These are phyloP conservation scores for Arxiozyma slooffiae DNA, from an alignment of 1,139 yeast species.

Conservation along the genomic window DNA sequence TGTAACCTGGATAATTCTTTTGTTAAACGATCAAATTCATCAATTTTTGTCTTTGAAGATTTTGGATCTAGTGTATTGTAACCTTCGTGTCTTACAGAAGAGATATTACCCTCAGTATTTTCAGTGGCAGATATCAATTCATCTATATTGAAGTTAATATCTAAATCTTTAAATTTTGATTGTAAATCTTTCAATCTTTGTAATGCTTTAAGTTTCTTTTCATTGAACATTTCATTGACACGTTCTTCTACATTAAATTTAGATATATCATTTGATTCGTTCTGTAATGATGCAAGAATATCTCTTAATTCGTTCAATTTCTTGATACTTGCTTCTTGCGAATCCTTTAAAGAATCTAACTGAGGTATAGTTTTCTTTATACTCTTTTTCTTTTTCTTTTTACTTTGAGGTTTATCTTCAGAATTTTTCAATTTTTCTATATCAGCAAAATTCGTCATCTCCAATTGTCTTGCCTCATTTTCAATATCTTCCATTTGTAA, in stretches of 20 bases:
- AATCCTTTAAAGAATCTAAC: neutral
- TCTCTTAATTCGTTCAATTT: conserved; percentile 46
- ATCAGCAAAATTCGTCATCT: conserved; percentile 69
- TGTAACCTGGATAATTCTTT: conserved; percentile 27
- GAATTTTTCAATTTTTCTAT: conserved; percentile 20
- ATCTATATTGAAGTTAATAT: conserved; percentile 40
- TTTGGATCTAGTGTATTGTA: conserved; percentile 34
- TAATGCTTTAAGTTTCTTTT: conserved; percentile 54
- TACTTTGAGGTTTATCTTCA: conserved; percentile 13
- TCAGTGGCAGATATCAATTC: conserved; percentile 10
- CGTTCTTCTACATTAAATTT: conserved; percentile 45
- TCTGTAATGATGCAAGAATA: conserved; percentile 51
- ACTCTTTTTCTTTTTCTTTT: conserved; percentile 3
- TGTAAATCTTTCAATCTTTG: conserved; percentile 59
- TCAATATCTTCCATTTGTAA: conserved; percentile 83
- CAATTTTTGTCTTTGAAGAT: conserved; percentile 37
- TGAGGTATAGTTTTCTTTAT: neutral
- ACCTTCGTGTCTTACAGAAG: neutral
- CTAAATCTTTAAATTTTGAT: conserved; percentile 48
- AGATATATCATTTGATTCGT: conserved; percentile 64
- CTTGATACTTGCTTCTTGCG: conserved; percentile 29
- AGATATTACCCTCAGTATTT: conserved; percentile 5
- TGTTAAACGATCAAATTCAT: conserved; percentile 40
- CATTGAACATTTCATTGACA: conserved; percentile 47
- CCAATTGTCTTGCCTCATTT: conserved; percentile 75